Conservation (phyloP, 1,139 yeast genomes). For the Pichia sp. region DNA sequence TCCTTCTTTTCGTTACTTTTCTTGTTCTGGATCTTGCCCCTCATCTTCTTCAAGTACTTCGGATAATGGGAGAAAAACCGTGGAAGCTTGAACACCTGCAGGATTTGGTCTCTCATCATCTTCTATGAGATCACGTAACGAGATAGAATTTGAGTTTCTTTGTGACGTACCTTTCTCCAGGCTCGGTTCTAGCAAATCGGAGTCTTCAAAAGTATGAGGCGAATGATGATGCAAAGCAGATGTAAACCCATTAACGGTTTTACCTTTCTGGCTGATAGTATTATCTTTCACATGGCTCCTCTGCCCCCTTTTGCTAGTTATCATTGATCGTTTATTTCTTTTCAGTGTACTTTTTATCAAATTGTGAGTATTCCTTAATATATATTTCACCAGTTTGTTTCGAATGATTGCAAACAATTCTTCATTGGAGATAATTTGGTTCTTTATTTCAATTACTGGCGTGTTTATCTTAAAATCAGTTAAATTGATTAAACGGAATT, state of each 20-base stretch:
- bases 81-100: not conserved
- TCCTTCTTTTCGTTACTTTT: not conserved
- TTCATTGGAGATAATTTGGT: conserved; percentile 73
- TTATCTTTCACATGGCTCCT: too few relatives aligned
- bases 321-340: too few relatives aligned
- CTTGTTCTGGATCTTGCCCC: not conserved
- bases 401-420: conserved; percentile 60
- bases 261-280: too few relatives aligned
- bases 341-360: conserved; percentile 59
- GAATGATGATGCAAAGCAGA: too few relatives aligned
- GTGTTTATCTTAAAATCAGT: conserved; percentile 56
- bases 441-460: conserved; percentile 55
- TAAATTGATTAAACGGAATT: conserved; percentile 59
- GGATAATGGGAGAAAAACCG: not conserved
- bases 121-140: too few relatives aligned
- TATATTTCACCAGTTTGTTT: conserved; percentile 59
- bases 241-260: too few relatives aligned
- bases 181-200: too few relatives aligned
- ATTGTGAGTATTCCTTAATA: conserved; percentile 70
- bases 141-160: too few relatives aligned
- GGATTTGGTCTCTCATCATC: too few relatives aligned
- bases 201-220: too few relatives aligned
- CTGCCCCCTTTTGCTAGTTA: too few relatives aligned
- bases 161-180: too few relatives aligned
- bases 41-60: not conserved